Conservation (phyloP, 495 filamentous ascomycete species). For the Pyrenula massariospora region DNA sequence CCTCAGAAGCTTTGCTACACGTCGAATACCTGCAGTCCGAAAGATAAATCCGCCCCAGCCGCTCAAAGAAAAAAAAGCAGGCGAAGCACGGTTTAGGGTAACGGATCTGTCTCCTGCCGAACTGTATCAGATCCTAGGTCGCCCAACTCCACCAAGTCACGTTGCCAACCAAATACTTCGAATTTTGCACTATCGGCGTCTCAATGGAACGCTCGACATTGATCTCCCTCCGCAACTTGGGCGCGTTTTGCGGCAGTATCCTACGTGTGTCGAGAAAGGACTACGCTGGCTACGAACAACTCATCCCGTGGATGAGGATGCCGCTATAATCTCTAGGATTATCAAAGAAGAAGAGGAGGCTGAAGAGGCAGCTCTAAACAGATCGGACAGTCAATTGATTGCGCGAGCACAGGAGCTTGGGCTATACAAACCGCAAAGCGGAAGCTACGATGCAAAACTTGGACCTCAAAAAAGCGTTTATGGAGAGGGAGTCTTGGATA, state of each 20-base stretch:
- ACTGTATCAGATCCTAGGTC: conserved; percentile 52
- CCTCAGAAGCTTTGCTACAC: background rate
- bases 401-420: conserved; percentile 30
- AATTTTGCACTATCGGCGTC: conserved; percentile 61
- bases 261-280: conserved; percentile 30
- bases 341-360: conserved; percentile 41
- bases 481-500: conserved; percentile 34
- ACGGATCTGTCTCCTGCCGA: conserved; percentile 33
- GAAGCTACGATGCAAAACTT: conserved; percentile 28
- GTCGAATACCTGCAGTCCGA: background rate
- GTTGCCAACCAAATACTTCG: conserved; percentile 54
- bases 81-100: background rate
- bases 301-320: conserved; percentile 67
- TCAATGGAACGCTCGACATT: conserved; percentile 61
- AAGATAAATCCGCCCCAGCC: background rate
- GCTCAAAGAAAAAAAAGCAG: background rate
- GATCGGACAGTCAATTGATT: conserved; percentile 23
- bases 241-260: conserved; percentile 23
- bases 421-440: conserved; percentile 39
- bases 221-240: conserved; percentile 29
- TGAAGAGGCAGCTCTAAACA: background rate
- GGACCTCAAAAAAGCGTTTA: conserved; percentile 27
- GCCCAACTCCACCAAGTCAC: conserved; percentile 25
- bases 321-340: conserved; percentile 45
- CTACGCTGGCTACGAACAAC: conserved; percentile 57